Conservation (phyloP, 176 grass and related monocot genomes). For the Sorghum bicolor region DNA sequence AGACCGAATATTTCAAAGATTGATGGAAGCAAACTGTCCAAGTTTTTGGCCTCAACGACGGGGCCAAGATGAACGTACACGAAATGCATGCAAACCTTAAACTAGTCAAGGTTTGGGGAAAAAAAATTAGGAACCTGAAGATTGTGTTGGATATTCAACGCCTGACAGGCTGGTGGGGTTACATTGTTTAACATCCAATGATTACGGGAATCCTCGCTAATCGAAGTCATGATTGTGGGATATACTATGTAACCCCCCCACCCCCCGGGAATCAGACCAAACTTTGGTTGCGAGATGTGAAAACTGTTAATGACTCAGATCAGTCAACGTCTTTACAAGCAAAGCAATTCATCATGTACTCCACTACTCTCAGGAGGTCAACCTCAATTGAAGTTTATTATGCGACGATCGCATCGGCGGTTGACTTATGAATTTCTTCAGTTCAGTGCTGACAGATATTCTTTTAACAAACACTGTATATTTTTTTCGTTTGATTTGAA, state of each 20-base stretch:
- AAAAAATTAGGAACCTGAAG: background rate
- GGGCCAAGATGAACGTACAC: background rate
- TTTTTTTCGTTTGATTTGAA: background rate
- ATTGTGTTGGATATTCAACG: conserved; percentile 19
- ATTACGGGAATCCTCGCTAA: too few species aligned
- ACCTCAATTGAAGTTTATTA: background rate
- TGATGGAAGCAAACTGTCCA: background rate
- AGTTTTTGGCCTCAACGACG: background rate
- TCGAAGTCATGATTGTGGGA: too few species aligned
- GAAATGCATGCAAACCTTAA: background rate
- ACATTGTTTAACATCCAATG: background rate
- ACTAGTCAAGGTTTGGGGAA: background rate
- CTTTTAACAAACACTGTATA: background rate
- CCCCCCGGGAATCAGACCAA: background rate
- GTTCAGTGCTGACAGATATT: background rate
- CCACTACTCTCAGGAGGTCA: background rate
- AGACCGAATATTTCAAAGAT: background rate
- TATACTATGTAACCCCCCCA: too few species aligned
- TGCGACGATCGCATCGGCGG: background rate
- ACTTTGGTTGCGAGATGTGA: background rate
- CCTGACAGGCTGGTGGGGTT: background rate
- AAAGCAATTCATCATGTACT: background rate
- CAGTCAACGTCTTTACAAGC: background rate
- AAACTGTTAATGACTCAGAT: background rate
- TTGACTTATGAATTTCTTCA: background rate